A percentile compares a stretch with the other conserved stretches of the same genome.
These are phyloP conservation scores for Cryomyces antarcticus DNA, from an alignment of 495 filamentous ascomycete species.

Conservation along the genomic window DNA sequence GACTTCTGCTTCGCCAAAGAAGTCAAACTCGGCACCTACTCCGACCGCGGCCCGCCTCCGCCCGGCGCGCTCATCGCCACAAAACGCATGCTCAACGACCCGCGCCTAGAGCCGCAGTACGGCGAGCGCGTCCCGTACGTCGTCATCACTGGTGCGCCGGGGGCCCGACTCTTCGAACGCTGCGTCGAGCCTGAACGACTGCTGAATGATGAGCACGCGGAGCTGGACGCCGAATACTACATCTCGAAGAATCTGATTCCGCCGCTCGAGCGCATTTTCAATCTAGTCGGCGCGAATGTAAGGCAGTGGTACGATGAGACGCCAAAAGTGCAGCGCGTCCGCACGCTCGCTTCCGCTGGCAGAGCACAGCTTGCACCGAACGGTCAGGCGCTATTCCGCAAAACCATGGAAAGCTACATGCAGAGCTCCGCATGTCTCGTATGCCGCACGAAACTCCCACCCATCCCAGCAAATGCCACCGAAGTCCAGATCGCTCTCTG, in stretches of 20 bases:
- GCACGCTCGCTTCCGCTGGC: conserved; percentile 14
- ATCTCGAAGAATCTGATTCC: conserved; percentile 91
- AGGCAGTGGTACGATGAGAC: conserved; percentile 88
- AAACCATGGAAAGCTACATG: conserved; percentile 79
- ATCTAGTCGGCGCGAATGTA: conserved; percentile 85
- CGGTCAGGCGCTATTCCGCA: conserved; percentile 17
- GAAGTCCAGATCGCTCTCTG: conserved; percentile 36
- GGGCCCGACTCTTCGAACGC: conserved; percentile 68
- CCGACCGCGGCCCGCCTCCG: conserved; percentile 55
- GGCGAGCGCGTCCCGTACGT: conserved; percentile 91
- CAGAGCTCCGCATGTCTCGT: conserved; percentile 56
- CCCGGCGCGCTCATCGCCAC: conserved; percentile 77
- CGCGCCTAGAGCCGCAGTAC: conserved; percentile 76
- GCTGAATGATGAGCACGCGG: conserved; percentile 50
- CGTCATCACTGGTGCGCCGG: conserved; percentile 71
- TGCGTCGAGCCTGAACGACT: conserved; percentile 74
- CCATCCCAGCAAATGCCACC: not conserved
- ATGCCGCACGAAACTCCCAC: conserved; percentile 42
- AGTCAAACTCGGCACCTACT: conserved; percentile 79
- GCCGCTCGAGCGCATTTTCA: conserved; percentile 89
- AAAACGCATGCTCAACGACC: conserved; percentile 66
- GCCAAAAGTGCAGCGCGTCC: conserved; percentile 69
- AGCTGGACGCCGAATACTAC: conserved; percentile 93
- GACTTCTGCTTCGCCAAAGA: conserved; percentile 92
- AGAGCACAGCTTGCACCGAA: conserved; percentile 1